These are phyloP conservation scores for Botrytis deweyae DNA, from an alignment of 2,329 filamentous ascomycete genomes.

Conservation along the genomic window DNA sequence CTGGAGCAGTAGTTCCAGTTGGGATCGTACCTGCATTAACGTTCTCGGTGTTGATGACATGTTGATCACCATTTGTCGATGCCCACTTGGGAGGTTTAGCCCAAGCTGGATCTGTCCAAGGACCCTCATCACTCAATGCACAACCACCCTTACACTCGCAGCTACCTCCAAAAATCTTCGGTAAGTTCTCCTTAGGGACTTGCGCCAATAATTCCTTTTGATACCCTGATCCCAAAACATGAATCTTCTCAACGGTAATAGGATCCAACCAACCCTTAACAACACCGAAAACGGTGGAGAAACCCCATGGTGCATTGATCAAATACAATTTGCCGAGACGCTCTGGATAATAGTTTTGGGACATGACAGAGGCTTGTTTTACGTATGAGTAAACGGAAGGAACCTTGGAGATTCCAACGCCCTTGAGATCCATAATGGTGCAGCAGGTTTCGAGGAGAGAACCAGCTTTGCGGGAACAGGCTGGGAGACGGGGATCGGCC, in stretches of 20 bases:
- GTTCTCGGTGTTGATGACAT: constrained; percentile 42
- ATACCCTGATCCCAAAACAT: constrained; percentile 80
- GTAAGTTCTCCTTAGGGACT: constrained; percentile 86
- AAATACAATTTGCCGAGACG: constrained; percentile 93
- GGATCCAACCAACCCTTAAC: constrained; percentile 96
- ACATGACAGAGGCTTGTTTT: constrained; percentile 79
- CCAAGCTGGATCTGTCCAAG: constrained; percentile 77
- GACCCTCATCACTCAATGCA: constrained; percentile 81
- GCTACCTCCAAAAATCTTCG: constrained; percentile 77
- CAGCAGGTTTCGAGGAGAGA: constrained; percentile 95
- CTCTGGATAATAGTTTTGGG: constrained; percentile 99
- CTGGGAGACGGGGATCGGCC: constrained; percentile 86
- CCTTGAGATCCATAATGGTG: constrained; percentile 97
- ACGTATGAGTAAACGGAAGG: constrained; percentile 87
- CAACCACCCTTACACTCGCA: constrained; percentile 85
- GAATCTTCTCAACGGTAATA: constrained; percentile 94
- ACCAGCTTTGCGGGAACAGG: constrained; percentile 89
- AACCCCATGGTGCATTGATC: constrained; percentile 98
- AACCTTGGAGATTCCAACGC: constrained; percentile 79
- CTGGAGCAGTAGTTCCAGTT: constrained; percentile 28
- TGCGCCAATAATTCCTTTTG: constrained; percentile 81
- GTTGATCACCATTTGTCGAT: constrained; percentile 41
- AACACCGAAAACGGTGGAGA: constrained; percentile 78
- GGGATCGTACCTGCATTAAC: constrained; percentile 31
- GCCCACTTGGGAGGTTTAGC: constrained; percentile 62